Conservation (phyloP, 1,139 yeast genomes). For the Pichia sp. region DNA sequence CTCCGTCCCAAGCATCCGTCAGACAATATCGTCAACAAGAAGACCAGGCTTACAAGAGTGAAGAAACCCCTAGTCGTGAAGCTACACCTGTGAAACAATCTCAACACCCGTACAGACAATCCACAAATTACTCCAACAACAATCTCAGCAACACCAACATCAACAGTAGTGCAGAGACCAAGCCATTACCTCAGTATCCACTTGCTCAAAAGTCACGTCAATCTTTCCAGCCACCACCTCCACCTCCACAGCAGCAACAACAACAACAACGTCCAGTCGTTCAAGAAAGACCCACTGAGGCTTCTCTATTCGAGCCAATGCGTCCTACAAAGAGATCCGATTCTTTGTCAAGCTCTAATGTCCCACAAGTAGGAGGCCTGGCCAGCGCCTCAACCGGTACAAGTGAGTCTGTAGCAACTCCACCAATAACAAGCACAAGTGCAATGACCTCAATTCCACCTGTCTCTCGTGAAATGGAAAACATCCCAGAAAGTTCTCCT, state of each 20-base stretch:
- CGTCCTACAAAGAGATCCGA: slow-evolving; percentile 25
- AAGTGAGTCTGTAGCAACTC: slow-evolving; percentile 6
- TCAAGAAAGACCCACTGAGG: slow-evolving; percentile 6
- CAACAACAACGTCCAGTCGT: slow-evolving; percentile 2
- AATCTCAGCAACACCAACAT: neutral
- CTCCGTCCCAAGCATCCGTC: slow-evolving; percentile 1
- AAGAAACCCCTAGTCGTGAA: neutral
- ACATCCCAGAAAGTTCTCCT: slow-evolving; percentile 16
- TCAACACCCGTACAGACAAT: slow-evolving; percentile 8
- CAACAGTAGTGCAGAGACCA: neutral
- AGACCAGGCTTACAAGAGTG: neutral
- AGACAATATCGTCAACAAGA: slow-evolving; percentile 1
- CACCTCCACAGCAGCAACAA: neutral
- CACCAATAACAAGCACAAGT: slow-evolving; percentile 13
- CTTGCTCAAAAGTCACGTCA: neutral
- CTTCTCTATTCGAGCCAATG: slow-evolving; percentile 24
- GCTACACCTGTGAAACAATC: neutral
- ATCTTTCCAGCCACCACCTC: neutral
- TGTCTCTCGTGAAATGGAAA: slow-evolving; percentile 11
- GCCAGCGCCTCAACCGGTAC: slow-evolving; percentile 10
- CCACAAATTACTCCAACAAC: neutral
- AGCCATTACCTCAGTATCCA: neutral
- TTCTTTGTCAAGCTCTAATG: slow-evolving; percentile 20
- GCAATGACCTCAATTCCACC: slow-evolving; percentile 11
- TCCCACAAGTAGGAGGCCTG: slow-evolving; percentile 13